Conservation (phyloP, 2,329 filamentous ascomycete species). For the Monosporascus sp. region DNA sequence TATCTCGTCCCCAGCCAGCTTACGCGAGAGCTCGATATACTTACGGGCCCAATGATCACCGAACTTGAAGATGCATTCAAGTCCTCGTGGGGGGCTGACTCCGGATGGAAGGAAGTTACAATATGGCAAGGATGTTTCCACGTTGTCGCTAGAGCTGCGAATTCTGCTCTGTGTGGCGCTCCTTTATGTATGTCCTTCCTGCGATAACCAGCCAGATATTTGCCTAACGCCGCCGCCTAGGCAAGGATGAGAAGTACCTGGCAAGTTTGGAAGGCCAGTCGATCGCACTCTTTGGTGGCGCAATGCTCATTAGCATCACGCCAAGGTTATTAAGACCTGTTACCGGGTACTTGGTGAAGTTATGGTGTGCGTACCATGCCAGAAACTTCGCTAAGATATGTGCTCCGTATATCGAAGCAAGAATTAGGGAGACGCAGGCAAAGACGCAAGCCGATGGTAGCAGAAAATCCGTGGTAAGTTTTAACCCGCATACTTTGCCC, state of each 20-base stretch:
- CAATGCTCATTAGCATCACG: constrained; percentile 4
- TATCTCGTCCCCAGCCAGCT: constrained; percentile 5
- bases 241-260: constrained; percentile 1
- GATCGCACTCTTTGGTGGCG: not conserved
- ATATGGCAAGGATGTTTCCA: constrained; percentile 1
- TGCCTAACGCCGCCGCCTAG: not conserved
- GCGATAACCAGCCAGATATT: no score
- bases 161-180: not conserved
- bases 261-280: constrained; percentile 1
- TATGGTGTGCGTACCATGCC: constrained; percentile 1
- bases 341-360: not conserved
- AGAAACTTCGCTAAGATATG: constrained; percentile 1
- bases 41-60: not conserved
- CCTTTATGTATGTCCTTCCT: constrained; percentile 1
- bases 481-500: not conserved
- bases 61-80: constrained; percentile 1
- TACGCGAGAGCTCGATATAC: constrained; percentile 1
- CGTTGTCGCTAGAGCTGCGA: not conserved
- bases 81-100: not conserved
- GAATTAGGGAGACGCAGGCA: not conserved
- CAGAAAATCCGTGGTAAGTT: not conserved
- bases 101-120: not conserved
- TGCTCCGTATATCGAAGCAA: constrained; percentile 1
- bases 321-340: not conserved
- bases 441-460: not conserved